Conservation (phyloP, 1,284 basidiomycete species). For the Ustilago shanxiensis region DNA sequence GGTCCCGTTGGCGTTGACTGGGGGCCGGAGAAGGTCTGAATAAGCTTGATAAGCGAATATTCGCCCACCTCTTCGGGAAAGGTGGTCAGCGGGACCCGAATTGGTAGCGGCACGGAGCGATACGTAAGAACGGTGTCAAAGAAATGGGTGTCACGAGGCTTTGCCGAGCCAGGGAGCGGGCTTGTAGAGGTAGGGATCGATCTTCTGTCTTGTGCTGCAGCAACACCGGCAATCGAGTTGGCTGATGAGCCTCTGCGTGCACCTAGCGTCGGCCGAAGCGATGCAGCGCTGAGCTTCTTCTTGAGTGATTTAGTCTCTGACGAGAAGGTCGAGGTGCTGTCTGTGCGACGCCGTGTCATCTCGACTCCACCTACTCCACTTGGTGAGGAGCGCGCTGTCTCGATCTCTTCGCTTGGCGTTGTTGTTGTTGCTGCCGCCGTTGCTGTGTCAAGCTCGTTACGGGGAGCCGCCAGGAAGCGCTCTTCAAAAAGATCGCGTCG, state of each 20-base stretch:
- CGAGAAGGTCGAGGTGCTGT: conserved; percentile 44
- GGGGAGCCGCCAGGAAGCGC: conserved; percentile 70
- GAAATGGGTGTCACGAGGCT: conserved; percentile 85
- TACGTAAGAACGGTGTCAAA: conserved; percentile 87
- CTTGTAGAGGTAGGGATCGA: conserved; percentile 18
- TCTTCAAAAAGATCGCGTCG: conserved; percentile 87
- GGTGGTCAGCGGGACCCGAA: conserved; percentile 57
- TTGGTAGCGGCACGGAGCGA: conserved; percentile 48
- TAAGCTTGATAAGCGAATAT: conserved; percentile 92
- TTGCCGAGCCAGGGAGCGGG: conserved; percentile 19
- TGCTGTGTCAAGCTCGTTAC: conserved; percentile 13
- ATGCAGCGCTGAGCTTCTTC: conserved; percentile 45
- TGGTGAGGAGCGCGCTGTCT: conserved; percentile 21
- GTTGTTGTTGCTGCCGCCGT: neutral
- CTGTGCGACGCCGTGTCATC: conserved; percentile 29
- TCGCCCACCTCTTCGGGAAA: conserved; percentile 91
- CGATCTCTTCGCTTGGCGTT: conserved; percentile 14
- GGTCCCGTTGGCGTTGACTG: conserved; percentile 76
- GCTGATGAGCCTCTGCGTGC: conserved; percentile 45
- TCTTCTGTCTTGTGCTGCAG: conserved; percentile 20
- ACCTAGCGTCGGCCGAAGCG: conserved; percentile 36
- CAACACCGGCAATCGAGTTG: conserved; percentile 26
- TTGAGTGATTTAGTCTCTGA: conserved; percentile 47
- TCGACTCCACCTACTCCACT: conserved; percentile 11
- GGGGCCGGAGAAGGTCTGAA: conserved; percentile 85